A percentile compares a stretch with the other conserved stretches of the same genome.
Evolutionary conservation across 2,329 filamentous ascomycete species (phyloP).

Genomic region (Paecilomyces sp.): DNA sequence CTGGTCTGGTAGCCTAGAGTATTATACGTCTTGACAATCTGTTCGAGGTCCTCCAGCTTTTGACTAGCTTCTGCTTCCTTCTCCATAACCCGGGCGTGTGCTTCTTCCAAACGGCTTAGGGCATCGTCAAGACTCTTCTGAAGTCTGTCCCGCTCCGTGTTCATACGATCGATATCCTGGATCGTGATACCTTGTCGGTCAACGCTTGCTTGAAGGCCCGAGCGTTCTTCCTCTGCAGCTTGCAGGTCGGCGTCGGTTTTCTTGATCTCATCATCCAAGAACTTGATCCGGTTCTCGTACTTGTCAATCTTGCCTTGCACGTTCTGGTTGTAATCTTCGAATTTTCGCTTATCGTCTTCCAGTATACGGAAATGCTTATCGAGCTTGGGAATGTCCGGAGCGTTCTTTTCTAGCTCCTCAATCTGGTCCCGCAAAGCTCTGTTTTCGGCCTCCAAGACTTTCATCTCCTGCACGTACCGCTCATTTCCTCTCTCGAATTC

Average conservation of each 20-base stretch:
- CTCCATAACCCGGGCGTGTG: conserved; percentile 73
- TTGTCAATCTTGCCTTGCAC: conserved; percentile 83
- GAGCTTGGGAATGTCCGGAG: conserved; percentile 72
- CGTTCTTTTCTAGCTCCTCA: conserved; percentile 79
- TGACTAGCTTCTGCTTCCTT: conserved; percentile 81
- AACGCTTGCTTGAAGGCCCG: conserved; percentile 72
- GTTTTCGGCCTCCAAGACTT: conserved; percentile 80
- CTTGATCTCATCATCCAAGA: conserved; percentile 79
- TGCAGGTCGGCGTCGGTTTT: conserved; percentile 68
- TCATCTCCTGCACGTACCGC: conserved; percentile 75
- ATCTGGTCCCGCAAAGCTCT: conserved; percentile 75
- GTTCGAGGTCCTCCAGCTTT: conserved; percentile 88
- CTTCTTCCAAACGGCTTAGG: conserved; percentile 69
- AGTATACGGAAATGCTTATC: conserved; percentile 89
- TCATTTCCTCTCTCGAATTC: conserved; percentile 82
- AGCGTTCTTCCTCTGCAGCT: conserved; percentile 75
- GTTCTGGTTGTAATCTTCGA: conserved; percentile 85
- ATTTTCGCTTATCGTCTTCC: conserved; percentile 90
- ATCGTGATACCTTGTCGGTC: conserved; percentile 93
- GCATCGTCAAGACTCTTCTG: conserved; percentile 79
- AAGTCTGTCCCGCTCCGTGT: conserved; percentile 85
- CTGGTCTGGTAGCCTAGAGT: conserved; percentile 89
- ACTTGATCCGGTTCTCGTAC: conserved; percentile 70
- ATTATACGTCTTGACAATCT: conserved; percentile 85
- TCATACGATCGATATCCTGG: conserved; percentile 99